Evolutionary conservation across 768 basidiomycete genomes (phyloP), one percentile per base, ranked within the genome.

Genomic region (Suillus luteus): DNA sequence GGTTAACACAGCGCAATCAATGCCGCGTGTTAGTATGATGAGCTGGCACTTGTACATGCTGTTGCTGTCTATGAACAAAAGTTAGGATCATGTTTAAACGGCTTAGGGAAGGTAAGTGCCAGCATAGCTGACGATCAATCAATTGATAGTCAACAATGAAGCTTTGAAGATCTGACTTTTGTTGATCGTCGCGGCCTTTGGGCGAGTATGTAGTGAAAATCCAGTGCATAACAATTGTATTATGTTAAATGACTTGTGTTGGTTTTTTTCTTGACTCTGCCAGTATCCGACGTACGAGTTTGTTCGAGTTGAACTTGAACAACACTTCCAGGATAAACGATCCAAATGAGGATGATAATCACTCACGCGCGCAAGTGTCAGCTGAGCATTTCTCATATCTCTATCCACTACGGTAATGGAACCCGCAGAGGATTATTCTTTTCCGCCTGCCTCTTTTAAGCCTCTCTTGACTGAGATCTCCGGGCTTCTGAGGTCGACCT

Each of bases 381-480:
- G 15, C 49, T 49, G 24, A 27, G 2, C 1, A 52, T 52, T 3
- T 52, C 51, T 52, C 1, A 35, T 35, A 35, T 35, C 33, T 35
- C 33, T 35, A 35, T 35, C 33, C 24, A 17, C 60, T 9, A 61
- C 60, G 40, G 22, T 7, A n/a, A 64, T 40, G 64, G 48, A 31
- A n/a, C 8, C 61, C 1, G 31, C 40, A n/a, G n/a, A 48, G 2
- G 54, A 22, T 44, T 66, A 64, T n/a, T 17, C 40, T 2, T 70
- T 68, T 31, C 69, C 69, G 40, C 69, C 69, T 17, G n/a, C 55
- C 12, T 59, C 69, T n/a, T 59, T 70, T 17, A 54, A 64, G 38
- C 61, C 66, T 17, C 41, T 69, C 14, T 43, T 66, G 19, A 33
- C 41, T 9, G 66, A 65, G 27, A 67, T 70, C 52, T 70, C 69